phyloP scores from a whole-genome alignment of 2,329 filamentous ascomycete genomes.

The Fusarium bulbicola region DNA sequence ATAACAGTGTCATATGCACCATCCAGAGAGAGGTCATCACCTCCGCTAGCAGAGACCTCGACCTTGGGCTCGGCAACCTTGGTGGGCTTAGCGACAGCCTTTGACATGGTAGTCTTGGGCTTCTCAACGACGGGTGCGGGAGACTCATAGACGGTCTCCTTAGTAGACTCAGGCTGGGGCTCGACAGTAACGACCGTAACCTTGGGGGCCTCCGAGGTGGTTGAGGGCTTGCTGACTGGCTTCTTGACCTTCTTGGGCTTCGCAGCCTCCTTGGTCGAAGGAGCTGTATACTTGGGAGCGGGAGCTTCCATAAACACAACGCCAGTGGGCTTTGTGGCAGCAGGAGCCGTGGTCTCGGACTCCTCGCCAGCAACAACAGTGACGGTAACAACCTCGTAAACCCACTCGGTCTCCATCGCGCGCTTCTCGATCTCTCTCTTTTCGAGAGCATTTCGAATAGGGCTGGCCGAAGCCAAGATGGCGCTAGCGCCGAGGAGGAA shows the following conservation, averaged over 20 bases:
- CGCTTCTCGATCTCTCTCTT: slow-evolving; percentile 54
- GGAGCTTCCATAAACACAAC: slow-evolving; percentile 40
- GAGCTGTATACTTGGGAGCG: background rate
- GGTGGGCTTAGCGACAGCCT: slow-evolving; percentile 18
- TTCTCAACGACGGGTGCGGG: slow-evolving; percentile 20
- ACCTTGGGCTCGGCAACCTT: slow-evolving; percentile 18
- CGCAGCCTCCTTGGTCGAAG: slow-evolving; percentile 12
- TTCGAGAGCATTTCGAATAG: slow-evolving; percentile 47
- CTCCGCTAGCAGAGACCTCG: slow-evolving; percentile 1
- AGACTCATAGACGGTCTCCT: slow-evolving; percentile 3
- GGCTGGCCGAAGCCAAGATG: slow-evolving; percentile 56
- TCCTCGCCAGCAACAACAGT: slow-evolving; percentile 53
- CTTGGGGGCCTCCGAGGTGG: slow-evolving; percentile 20
- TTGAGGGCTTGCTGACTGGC: slow-evolving; percentile 19
- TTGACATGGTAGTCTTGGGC: slow-evolving; percentile 19
- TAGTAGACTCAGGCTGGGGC: slow-evolving; percentile 2
- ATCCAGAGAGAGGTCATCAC: slow-evolving; percentile 16
- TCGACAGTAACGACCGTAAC: slow-evolving; percentile 19
- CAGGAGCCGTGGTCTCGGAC: slow-evolving; percentile 20
- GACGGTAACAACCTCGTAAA: slow-evolving; percentile 55
- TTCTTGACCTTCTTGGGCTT: slow-evolving; percentile 19
- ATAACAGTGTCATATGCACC: slow-evolving; percentile 52
- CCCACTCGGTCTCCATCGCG: slow-evolving; percentile 51
- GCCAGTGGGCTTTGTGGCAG: slow-evolving; percentile 18
- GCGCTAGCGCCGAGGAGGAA: slow-evolving; percentile 57